These are phyloP conservation scores for Penicillium malachiteum DNA, from an alignment of 495 filamentous ascomycete genomes.

Conservation along the genomic window DNA sequence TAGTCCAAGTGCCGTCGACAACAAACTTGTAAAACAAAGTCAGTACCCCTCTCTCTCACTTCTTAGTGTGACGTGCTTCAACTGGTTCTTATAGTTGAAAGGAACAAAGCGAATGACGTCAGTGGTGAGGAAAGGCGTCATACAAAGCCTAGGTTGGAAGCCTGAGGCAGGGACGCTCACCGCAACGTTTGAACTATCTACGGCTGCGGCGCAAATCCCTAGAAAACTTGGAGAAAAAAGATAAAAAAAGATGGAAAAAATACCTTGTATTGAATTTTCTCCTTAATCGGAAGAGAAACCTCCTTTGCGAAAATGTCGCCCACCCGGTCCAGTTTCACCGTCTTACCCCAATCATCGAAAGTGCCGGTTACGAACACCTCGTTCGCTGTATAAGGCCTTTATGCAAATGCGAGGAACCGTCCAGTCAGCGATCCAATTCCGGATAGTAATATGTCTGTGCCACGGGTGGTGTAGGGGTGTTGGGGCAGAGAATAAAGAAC, in stretches of 20 bases:
- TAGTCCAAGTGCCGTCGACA: constrained; percentile 84
- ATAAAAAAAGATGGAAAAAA: constrained; percentile 21
- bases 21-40: constrained; percentile 64
- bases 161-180: constrained; percentile 18
- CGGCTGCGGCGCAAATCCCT: not conserved
- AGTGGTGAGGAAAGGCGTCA: constrained; percentile 29
- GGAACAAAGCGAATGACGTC: constrained; percentile 33
- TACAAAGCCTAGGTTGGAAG: constrained; percentile 17
- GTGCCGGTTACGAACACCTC: constrained; percentile 95
- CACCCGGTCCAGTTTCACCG: constrained; percentile 72
- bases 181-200: constrained; percentile 17
- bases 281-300: constrained; percentile 62
- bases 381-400: constrained; percentile 69
- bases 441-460: constrained; percentile 8
- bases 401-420: constrained; percentile 25
- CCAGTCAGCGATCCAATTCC: constrained; percentile 32
- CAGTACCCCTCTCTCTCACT: constrained; percentile 4
- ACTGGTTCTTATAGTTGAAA: constrained; percentile 26
- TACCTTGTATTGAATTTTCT: constrained; percentile 86
- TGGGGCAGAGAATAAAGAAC: not conserved
- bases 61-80: constrained; percentile 2
- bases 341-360: constrained; percentile 92
- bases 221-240: not conserved
- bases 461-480: constrained; percentile 8
- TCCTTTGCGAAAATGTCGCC: constrained; percentile 71